Evolutionary conservation across 2,329 filamentous ascomycete species (phyloP).

Genomic region (Clarireedia homoeocarpa): DNA sequence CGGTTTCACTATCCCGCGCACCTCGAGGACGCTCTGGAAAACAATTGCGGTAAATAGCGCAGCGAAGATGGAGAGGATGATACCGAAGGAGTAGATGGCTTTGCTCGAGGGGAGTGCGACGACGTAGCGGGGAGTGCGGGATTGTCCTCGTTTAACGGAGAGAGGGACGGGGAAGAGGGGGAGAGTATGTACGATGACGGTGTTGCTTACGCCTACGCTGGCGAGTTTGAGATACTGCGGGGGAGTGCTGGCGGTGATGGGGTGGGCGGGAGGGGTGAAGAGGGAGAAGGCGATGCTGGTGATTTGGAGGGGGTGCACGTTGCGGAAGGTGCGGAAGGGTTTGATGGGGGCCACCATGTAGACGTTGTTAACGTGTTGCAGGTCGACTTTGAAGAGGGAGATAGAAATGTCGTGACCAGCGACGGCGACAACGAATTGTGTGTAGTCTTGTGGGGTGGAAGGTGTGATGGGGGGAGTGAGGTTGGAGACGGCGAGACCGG

Average conservation of each 20-base stretch:
- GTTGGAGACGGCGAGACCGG: constrained; percentile 68
- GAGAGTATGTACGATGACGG: constrained; percentile 29
- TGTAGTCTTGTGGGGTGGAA: constrained; percentile 46
- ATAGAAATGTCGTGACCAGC: constrained; percentile 75
- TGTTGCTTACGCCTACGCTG: constrained; percentile 29
- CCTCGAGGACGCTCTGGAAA: constrained; percentile 26
- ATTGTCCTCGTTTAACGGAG: constrained; percentile 24
- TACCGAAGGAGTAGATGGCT: constrained; percentile 17
- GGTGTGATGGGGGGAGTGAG: constrained; percentile 49
- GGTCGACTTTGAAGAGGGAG: constrained; percentile 69
- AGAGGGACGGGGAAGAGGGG: constrained; percentile 28
- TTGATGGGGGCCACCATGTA: constrained; percentile 45
- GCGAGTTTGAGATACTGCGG: constrained; percentile 28
- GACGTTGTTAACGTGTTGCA: constrained; percentile 40
- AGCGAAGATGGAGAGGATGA: constrained; percentile 18
- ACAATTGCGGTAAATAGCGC: constrained; percentile 21
- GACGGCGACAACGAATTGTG: constrained; percentile 74
- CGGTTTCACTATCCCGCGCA: constrained; percentile 20
- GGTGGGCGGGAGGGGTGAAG: constrained; percentile 22
- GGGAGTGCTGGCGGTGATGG: constrained; percentile 24
- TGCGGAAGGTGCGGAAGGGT: constrained; percentile 44
- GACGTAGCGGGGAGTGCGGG: constrained; percentile 26
- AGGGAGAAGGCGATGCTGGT: constrained; percentile 51
- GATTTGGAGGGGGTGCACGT: constrained; percentile 50
- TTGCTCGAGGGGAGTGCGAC: constrained; percentile 24